These are phyloP conservation scores for Sistotremastrum niveocremeum DNA, from an alignment of 768 basidiomycete species.

Conservation along the genomic window DNA sequence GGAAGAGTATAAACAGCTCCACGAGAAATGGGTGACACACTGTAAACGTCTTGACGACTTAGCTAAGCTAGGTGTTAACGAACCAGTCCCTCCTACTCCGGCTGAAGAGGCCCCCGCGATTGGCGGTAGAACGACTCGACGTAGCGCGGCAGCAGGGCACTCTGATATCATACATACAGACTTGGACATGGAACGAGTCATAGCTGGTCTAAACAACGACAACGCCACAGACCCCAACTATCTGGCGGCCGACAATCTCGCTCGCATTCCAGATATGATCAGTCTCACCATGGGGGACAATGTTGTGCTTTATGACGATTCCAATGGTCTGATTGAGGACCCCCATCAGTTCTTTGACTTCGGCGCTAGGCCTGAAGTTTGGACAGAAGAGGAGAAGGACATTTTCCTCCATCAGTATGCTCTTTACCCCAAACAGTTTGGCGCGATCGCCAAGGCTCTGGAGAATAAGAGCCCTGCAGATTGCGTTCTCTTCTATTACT, in stretches of 20 bases:
- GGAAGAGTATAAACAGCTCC: constrained; percentile 52
- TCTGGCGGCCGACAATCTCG: constrained; percentile 75
- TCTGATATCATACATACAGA: constrained; percentile 90
- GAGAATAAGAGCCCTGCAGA: constrained; percentile 77
- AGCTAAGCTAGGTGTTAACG: constrained; percentile 29
- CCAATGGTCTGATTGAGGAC: constrained; percentile 66
- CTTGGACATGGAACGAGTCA: constrained; percentile 94
- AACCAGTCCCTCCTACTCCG: constrained; percentile 16
- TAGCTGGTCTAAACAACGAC: constrained; percentile 85
- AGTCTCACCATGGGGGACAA: constrained; percentile 48
- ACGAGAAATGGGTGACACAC: constrained; percentile 61
- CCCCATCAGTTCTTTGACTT: constrained; percentile 67
- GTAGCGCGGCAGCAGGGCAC: constrained; percentile 45
- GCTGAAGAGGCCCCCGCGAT: constrained; percentile 26
- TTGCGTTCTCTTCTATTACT: constrained; percentile 89
- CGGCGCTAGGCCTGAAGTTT: constrained; percentile 62
- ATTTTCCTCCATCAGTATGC: constrained; percentile 74
- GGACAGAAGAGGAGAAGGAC: constrained; percentile 76
- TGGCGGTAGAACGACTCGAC: constrained; percentile 52
- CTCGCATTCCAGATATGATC: constrained; percentile 84
- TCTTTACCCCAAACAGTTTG: constrained; percentile 86
- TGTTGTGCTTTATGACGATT: constrained; percentile 66
- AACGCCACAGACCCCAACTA: constrained; percentile 87
- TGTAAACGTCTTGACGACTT: constrained; percentile 57
- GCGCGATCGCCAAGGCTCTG: constrained; percentile 70